Base-by-base conservation (phyloP, 1,284 basidiomycete species). In the Athelia psychrophila region DNA sequence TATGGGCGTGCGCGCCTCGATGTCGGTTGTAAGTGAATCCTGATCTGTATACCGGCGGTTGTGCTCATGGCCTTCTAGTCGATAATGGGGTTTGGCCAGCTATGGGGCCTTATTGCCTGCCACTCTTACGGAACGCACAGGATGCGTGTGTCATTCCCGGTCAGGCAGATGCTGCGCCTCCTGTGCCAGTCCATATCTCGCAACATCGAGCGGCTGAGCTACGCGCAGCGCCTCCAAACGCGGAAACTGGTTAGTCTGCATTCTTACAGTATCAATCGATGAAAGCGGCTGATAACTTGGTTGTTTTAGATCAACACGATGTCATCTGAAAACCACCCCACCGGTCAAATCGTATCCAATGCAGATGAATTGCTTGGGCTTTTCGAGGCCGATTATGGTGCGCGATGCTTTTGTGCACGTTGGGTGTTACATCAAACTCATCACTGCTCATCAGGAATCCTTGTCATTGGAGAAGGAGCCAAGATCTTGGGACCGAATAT, bases 71-170 rank as follows among this genome's bases (percentile, higher is more conserved):
- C n/a, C 33, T 48, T 48, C 1, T 52, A 86, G 81, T 94, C 91
- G 8, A 91, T 95, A 60, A 83, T 91, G 64, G 88, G 89, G 0
- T 95, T 93, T 60, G 89, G 88, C 33, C 76, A 83, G 46, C 74
- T 95, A 1, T 95, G 92, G 92, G 92, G 92, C 44, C 76, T 96
- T 8, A 84, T 95, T 53, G 81, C 89, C 3, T 90, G 91, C 61
- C 92, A 95, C 65, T 86, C 85, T 0, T 95, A 94, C 58, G 92
- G 92, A 1, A 59, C 72, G 18, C 75, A 83, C 57, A 91, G 91
- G 12, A 91, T 90, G 84, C 81, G 91, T 16, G 89, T 93, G 10
- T 90, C 90, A 0, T 93, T 94, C 71, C 89, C 89, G 3, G 83
- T 93, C 15, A 79, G 90, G 32, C 90, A 92, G 65, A 90, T 91